Conservation (phyloP, 768 basidiomycete species). For the Epithele typhae region DNA sequence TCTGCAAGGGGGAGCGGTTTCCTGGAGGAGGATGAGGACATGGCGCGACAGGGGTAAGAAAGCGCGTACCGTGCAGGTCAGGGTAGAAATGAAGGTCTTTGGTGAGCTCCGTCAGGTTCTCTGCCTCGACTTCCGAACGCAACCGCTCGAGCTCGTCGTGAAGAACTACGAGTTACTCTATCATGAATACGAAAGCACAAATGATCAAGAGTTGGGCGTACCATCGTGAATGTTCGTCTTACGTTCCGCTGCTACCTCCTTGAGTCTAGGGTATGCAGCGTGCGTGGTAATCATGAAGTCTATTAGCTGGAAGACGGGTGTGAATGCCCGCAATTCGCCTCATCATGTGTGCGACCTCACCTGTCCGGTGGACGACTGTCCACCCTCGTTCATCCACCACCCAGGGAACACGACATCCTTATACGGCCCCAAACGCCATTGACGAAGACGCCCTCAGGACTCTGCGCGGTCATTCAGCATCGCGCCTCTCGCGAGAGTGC, state of each 20-base stretch:
- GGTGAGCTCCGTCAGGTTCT: constrained; percentile 76
- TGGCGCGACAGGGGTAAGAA: neutral
- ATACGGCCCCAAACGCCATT: constrained; percentile 90
- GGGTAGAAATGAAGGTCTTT: constrained; percentile 94
- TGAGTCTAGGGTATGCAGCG: constrained; percentile 71
- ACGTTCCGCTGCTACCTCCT: constrained; percentile 55
- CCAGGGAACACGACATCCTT: constrained; percentile 88
- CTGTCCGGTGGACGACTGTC: constrained; percentile 98
- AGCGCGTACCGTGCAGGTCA: constrained; percentile 74
- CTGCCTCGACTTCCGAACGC: constrained; percentile 45
- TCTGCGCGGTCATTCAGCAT: constrained; percentile 36
- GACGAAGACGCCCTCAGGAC: constrained; percentile 79
- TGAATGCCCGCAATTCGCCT: neutral
- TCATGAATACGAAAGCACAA: no score
- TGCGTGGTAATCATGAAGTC: constrained; percentile 95
- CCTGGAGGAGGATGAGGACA: constrained; percentile 42
- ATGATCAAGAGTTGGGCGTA: constrained; percentile 25
- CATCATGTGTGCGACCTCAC: constrained; percentile 31
- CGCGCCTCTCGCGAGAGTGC: neutral
- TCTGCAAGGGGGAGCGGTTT: constrained; percentile 97
- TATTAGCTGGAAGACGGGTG: constrained; percentile 52
- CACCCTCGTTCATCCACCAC: constrained; percentile 99
- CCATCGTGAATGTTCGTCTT: constrained; percentile 56
- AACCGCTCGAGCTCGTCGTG: constrained; percentile 70
- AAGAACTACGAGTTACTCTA: constrained; percentile 69